Conservation (phyloP, 108 stramenopile genomes). For the Poteriospumella lacustris region DNA sequence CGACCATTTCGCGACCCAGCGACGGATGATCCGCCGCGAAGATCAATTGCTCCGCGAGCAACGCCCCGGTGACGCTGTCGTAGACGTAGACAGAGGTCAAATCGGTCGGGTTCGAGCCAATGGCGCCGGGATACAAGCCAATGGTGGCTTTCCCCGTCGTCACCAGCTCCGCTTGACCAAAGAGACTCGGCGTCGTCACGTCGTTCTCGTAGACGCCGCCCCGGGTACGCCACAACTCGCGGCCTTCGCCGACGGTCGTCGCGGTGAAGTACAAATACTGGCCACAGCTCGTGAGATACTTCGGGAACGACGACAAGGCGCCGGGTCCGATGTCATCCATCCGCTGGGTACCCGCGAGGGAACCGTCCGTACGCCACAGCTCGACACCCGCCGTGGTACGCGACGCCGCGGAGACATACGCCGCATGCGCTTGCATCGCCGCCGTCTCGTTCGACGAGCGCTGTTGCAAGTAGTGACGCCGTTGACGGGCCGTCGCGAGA, state of each 20-base stretch:
- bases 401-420: background rate
- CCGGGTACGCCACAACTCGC: constrained; percentile 24
- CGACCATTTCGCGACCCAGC: background rate
- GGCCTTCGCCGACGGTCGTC: background rate
- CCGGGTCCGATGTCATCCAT: constrained; percentile 29
- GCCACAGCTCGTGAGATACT: constrained; percentile 26
- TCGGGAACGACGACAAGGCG: constrained; percentile 24
- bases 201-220: too few species aligned
- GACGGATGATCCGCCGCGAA: background rate
- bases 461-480: too few species aligned
- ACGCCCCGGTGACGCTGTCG: too few species aligned
- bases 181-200: too few species aligned
- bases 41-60: background rate
- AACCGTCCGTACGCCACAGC: constrained; percentile 51
- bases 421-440: constrained; percentile 23
- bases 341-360: constrained; percentile 29
- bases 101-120: constrained; percentile 32
- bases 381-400: constrained; percentile 32
- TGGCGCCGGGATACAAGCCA: constrained; percentile 33
- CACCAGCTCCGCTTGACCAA: background rate
- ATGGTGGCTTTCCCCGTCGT: background rate
- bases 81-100: constrained; percentile 16
- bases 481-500: too few species aligned
- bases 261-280: constrained; percentile 41
- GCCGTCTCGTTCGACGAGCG: too few species aligned